Percentiles rank a stretch among this genome's conserved stretches.
Conservation (phyloP, 2,329 filamentous ascomycete genomes). For the Cladosporium austrohemisphaericum region DNA sequence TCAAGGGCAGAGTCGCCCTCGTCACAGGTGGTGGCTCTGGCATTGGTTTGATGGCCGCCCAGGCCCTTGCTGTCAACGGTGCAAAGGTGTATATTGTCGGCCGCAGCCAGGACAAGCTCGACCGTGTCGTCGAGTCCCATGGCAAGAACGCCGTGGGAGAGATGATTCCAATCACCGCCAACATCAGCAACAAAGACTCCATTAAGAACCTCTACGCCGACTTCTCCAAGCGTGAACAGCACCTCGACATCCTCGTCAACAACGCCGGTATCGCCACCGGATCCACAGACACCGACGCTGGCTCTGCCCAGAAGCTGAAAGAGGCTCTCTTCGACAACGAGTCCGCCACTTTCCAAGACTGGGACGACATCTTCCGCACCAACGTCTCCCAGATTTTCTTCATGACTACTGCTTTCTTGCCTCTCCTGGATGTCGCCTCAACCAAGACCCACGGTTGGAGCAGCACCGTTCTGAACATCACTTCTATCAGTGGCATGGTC, state of each 20-base stretch:
- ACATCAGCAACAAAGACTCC: slow-evolving; percentile 43
- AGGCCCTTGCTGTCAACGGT: slow-evolving; percentile 28
- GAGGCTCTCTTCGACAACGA: slow-evolving; percentile 45
- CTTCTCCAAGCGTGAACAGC: slow-evolving; percentile 43
- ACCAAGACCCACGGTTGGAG: slow-evolving; percentile 42
- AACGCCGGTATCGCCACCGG: slow-evolving; percentile 45
- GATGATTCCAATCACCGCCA: slow-evolving; percentile 45
- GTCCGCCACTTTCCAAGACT: slow-evolving; percentile 40
- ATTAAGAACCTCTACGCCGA: slow-evolving; percentile 42
- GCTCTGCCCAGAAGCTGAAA: slow-evolving; percentile 41
- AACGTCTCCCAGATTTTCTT: slow-evolving; percentile 49
- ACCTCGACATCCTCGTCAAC: slow-evolving; percentile 46
- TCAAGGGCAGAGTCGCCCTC: slow-evolving; percentile 40
- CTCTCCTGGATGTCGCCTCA: slow-evolving; percentile 43
- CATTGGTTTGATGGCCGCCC: slow-evolving; percentile 46
- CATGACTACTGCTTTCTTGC: slow-evolving; percentile 46
- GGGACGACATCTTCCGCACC: slow-evolving; percentile 44
- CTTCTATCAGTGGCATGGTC: slow-evolving; percentile 44
- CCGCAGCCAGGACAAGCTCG: slow-evolving; percentile 46
- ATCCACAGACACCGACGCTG: slow-evolving; percentile 38
- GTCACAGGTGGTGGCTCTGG: slow-evolving; percentile 44
- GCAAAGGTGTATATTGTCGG: slow-evolving; percentile 49
- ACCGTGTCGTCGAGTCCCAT: slow-evolving; percentile 43
- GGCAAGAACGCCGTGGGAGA: slow-evolving; percentile 43
- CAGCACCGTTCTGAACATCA: slow-evolving; percentile 46